These are phyloP conservation scores for Cercospora sesami DNA, from an alignment of 2,329 filamentous ascomycete species.

Conservation along the genomic window DNA sequence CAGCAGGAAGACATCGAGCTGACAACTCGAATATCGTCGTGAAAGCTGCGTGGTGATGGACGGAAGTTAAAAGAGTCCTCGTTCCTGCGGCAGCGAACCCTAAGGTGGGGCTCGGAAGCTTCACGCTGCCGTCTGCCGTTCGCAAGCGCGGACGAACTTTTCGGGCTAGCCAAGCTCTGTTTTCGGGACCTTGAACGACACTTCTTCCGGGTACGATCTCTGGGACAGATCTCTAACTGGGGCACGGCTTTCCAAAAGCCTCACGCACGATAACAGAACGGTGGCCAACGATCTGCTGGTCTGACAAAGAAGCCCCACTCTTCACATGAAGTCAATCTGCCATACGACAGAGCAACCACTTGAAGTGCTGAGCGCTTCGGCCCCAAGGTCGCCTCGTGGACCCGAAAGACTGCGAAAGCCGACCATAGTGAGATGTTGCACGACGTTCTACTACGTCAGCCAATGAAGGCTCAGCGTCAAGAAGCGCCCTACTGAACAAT, in stretches of 20 bases:
- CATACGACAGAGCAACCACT: neutral
- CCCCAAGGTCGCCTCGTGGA: neutral
- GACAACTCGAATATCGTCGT: neutral
- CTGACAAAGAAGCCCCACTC: neutral
- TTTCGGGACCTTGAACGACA: neutral
- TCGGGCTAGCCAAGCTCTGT: neutral
- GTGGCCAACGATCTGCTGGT: neutral
- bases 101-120: neutral
- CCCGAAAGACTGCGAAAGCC: neutral
- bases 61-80: neutral
- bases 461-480: neutral
- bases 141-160: neutral
- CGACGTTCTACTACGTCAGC: neutral
- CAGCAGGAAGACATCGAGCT: neutral
- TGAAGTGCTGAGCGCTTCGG: neutral
- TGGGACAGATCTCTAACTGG: neutral
- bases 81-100: neutral
- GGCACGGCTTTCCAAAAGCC: neutral
- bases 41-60: neutral
- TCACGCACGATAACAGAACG: neutral
- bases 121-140: neutral
- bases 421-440: neutral
- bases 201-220: neutral
- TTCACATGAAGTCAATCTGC: neutral
- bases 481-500: too few relatives aligned